Evolutionary conservation across 2,329 filamentous ascomycete species (phyloP).

Genomic region (Emericellopsis atlantica): DNA sequence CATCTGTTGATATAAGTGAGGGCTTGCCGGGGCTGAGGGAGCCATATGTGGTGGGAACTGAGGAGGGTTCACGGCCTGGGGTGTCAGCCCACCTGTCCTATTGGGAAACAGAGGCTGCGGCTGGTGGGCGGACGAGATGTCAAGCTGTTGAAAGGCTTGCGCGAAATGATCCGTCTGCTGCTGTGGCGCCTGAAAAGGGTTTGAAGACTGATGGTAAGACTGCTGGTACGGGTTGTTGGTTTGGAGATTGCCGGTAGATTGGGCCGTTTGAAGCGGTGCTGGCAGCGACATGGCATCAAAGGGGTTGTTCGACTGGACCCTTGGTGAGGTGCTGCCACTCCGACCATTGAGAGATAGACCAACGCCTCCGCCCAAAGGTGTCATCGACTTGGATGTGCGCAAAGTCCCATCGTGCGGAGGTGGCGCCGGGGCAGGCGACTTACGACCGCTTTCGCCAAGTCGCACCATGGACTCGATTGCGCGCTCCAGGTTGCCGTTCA

Average conservation of each 20-base stretch:
- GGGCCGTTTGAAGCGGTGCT: slow-evolving; percentile 43
- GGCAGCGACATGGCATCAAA: slow-evolving; percentile 45
- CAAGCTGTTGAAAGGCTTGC: slow-evolving; percentile 64
- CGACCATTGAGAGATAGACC: slow-evolving; percentile 4
- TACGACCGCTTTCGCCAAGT: slow-evolving; percentile 57
- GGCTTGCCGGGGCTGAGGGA: slow-evolving; percentile 26
- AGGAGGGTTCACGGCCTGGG: slow-evolving; percentile 23
- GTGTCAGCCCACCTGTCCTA: slow-evolving; percentile 50
- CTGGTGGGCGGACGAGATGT: slow-evolving; percentile 39
- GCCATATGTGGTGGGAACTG: slow-evolving; percentile 30
- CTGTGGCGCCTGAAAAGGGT: slow-evolving; percentile 53
- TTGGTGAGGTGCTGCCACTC: slow-evolving; percentile 24
- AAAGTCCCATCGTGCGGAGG: slow-evolving; percentile 32
- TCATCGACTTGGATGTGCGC: slow-evolving; percentile 38
- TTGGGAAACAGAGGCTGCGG: slow-evolving; percentile 56
- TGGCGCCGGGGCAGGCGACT: slow-evolving; percentile 19
- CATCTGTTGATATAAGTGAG: slow-evolving; percentile 24
- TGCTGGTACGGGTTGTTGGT: slow-evolving; percentile 39
- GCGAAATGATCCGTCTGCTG: slow-evolving; percentile 34
- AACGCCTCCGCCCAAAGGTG: slow-evolving; percentile 27
- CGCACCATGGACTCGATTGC: slow-evolving; percentile 76
- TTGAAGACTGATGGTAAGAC: slow-evolving; percentile 36
- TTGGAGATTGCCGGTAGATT: slow-evolving; percentile 50
- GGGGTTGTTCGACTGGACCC: slow-evolving; percentile 48
- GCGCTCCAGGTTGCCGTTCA: slow-evolving; percentile 75